Conservation (phyloP, 2,329 filamentous ascomycete species). For the Stachybotrys elegans region DNA sequence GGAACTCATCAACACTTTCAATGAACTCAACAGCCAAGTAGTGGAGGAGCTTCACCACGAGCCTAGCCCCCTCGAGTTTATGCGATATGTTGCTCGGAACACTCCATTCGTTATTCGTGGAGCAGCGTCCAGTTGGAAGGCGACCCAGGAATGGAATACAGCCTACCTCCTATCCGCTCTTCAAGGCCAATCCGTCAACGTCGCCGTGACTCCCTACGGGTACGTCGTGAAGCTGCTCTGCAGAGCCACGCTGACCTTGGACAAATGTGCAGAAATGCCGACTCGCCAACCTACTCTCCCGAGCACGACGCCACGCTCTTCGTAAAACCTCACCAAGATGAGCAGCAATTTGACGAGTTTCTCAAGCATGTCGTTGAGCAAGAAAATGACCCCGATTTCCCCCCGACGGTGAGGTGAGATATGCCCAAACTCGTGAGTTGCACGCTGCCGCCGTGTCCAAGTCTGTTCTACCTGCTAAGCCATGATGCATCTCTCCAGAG, state of each 20-base stretch:
- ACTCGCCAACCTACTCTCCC: constrained; percentile 24
- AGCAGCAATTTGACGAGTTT: constrained; percentile 57
- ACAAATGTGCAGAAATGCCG: constrained; percentile 28
- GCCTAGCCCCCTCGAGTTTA: constrained; percentile 73
- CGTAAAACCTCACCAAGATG: constrained; percentile 67
- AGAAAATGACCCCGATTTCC: constrained; percentile 36
- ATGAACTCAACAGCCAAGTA: constrained; percentile 60
- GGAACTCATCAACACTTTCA: constrained; percentile 62
- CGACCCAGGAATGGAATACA: constrained; percentile 57
- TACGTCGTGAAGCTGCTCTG: constrained; percentile 25
- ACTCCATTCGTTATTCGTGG: constrained; percentile 67
- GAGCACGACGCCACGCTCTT: constrained; percentile 40
- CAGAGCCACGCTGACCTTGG: constrained; percentile 3
- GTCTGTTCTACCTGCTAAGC: background rate
- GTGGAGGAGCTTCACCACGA: constrained; percentile 59
- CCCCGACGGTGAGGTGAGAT: constrained; percentile 48
- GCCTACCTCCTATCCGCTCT: constrained; percentile 53
- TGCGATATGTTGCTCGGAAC: constrained; percentile 70
- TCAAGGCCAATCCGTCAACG: constrained; percentile 56
- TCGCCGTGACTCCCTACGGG: constrained; percentile 72
- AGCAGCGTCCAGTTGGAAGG: constrained; percentile 59
- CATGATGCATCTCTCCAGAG: constrained; percentile 40
- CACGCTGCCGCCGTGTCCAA: background rate
- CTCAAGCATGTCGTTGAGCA: constrained; percentile 56
- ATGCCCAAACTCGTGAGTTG: constrained; percentile 67